These are phyloP conservation scores for Diaporthe sp. DNA, from an alignment of 2,329 filamentous ascomycete species.

Conservation along the genomic window DNA sequence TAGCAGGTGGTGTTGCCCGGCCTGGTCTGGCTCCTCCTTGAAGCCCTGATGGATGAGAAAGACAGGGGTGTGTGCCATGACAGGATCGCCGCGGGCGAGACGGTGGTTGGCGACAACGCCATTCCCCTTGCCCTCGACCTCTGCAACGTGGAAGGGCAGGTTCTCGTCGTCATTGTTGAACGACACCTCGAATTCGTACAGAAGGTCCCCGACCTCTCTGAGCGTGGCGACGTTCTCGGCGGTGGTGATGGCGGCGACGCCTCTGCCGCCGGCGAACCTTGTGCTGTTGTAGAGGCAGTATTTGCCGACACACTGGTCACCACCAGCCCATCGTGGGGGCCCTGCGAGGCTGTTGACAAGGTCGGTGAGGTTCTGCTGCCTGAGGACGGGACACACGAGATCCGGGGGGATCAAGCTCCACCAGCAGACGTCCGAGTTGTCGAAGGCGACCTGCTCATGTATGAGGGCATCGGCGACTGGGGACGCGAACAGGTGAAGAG, in stretches of 20 bases:
- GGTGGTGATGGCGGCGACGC: constrained; percentile 38
- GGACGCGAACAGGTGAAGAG: neutral
- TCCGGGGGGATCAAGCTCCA: constrained; percentile 32
- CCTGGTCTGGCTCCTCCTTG: constrained; percentile 33
- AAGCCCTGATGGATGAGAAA: constrained; percentile 44
- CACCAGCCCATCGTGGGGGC: constrained; percentile 39
- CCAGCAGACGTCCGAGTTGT: constrained; percentile 33
- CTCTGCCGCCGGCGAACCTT: constrained; percentile 34
- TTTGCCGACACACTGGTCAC: constrained; percentile 36
- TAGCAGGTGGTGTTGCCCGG: constrained; percentile 34
- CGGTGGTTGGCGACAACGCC: constrained; percentile 49
- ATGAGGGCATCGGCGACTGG: constrained; percentile 18
- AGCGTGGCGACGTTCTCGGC: constrained; percentile 31
- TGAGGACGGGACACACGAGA: constrained; percentile 30
- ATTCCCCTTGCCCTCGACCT: constrained; percentile 48
- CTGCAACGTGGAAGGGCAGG: constrained; percentile 42
- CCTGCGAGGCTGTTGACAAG: constrained; percentile 47
- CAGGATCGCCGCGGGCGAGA: constrained; percentile 47
- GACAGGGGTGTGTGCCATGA: constrained; percentile 46
- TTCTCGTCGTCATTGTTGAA: constrained; percentile 42
- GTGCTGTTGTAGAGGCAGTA: constrained; percentile 39
- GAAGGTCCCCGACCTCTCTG: constrained; percentile 6
- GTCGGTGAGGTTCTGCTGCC: constrained; percentile 54
- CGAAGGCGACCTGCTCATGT: constrained; percentile 32
- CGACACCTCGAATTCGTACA: constrained; percentile 36